Conservation (phyloP, 768 basidiomycete genomes). For the Symmetrospora coprosmae region DNA sequence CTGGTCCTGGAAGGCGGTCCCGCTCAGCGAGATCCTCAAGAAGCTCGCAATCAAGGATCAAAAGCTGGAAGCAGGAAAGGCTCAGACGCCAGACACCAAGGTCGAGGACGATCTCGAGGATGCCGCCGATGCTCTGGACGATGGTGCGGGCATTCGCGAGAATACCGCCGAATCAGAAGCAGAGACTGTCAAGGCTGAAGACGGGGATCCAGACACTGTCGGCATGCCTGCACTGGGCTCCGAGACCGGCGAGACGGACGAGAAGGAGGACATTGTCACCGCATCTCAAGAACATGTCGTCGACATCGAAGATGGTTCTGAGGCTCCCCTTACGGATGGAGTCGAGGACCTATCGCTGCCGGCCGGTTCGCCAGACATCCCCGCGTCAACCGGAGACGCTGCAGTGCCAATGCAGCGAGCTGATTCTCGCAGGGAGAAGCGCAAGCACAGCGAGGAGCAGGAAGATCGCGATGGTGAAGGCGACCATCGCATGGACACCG, state of each 20-base stretch:
- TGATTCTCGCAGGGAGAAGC: conserved; percentile 7
- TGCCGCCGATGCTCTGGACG: background rate
- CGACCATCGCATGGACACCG: conserved; percentile 2
- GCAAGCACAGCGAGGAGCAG: conserved; percentile 13
- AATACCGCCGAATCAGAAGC: no score
- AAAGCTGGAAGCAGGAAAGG: conserved; percentile 1
- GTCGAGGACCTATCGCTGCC: no score
- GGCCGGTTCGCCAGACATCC: background rate
- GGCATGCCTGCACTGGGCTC: no score
- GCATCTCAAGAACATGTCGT: background rate
- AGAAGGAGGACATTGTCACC: no score
- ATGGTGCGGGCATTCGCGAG: no score
- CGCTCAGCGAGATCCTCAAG: conserved; percentile 22
- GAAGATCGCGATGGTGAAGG: background rate
- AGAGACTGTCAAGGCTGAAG: no score
- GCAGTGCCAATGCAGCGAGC: conserved; percentile 1
- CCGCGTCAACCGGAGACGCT: background rate
- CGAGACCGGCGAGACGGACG: conserved; percentile 27
- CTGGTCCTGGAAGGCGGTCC: conserved; percentile 57
- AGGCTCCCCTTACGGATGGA: no score
- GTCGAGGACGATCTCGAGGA: conserved; percentile 13
- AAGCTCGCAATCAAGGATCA: conserved; percentile 31
- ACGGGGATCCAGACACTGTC: no score
- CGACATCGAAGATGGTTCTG: background rate
- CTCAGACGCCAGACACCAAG: conserved; percentile 18